These are phyloP conservation scores for Leishmania lainsoni DNA, from an alignment of 208 protist species.

Conservation along the genomic window DNA sequence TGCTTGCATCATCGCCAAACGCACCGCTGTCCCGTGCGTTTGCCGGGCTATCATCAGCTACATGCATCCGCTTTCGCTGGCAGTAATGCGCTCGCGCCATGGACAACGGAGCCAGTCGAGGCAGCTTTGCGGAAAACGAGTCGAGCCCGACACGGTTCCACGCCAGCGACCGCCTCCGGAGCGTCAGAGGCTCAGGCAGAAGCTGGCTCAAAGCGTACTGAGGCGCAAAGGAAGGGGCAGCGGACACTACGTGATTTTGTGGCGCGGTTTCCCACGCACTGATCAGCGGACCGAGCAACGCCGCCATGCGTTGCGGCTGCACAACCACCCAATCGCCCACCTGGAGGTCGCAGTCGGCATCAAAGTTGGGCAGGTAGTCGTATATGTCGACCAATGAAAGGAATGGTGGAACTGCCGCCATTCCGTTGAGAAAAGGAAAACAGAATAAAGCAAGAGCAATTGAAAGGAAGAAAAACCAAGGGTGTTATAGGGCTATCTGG, in stretches of 20 bases:
- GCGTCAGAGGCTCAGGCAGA: constrained; percentile 27
- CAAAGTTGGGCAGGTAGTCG: constrained; percentile 72
- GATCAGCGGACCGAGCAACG: constrained; percentile 67
- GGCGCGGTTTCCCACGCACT: constrained; percentile 31
- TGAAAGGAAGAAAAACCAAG: background rate
- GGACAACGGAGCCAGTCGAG: constrained; percentile 21
- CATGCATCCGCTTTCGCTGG: constrained; percentile 24
- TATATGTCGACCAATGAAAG: constrained; percentile 53
- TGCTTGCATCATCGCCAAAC: constrained; percentile 10
- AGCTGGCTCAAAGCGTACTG: constrained; percentile 27
- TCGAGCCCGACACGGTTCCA: constrained; percentile 8
- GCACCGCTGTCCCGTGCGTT: background rate
- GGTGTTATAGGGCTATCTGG: background rate
- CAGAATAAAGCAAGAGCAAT: background rate
- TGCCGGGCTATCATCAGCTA: constrained; percentile 13
- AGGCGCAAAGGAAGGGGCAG: background rate
- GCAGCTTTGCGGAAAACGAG: background rate
- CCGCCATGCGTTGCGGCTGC: constrained; percentile 41
- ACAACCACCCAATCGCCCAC: constrained; percentile 88
- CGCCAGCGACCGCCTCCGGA: constrained; percentile 22
- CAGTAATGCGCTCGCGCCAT: constrained; percentile 27
- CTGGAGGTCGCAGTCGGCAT: constrained; percentile 58
- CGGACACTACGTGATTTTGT: background rate
- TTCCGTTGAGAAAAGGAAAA: background rate
- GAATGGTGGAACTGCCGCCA: constrained; percentile 19